Base-by-base conservation (phyloP, 1,284 basidiomycete species). In the Trametes versicolor region DNA sequence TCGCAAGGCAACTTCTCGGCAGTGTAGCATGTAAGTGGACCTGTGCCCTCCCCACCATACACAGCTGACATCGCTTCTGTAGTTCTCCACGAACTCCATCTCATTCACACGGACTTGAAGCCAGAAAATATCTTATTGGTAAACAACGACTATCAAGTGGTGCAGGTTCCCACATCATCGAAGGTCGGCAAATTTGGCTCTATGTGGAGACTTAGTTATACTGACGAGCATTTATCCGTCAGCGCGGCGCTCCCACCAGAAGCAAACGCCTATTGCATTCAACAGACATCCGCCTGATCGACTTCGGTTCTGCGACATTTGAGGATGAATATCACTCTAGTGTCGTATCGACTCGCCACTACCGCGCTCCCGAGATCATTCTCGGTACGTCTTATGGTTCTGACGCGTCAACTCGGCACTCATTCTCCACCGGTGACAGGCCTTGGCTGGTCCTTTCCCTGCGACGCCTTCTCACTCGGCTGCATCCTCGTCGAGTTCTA, bases 401-500 rank as follows among this genome's bases (percentile, higher is more conserved):
- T 52, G 34, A 49, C 34, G 23, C 54, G 13, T 17, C 45, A 25
- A 13, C 8, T 39, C 29, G 61, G 67, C 21, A 29, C 57, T 68
- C 36, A 67, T 21, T 58, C 51, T 69, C 65, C 65, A 13, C 47
- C 47, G 60, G 63, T 62, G 34, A 36, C 70, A 97, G 96, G 95
- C 65, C 87, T 99, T 70, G 95, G 97, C 58, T 99, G 98, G 98
- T 97, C 96, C 55, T 99, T 92, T 78, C 97, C 98, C 0, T 99
- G 98, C 80, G 98, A 99, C 80, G 95, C 94, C 32, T 99, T 98
- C 83, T 99, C 98, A 13, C 87, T 99, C 60, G 98, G 98, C 8
- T 99, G 98, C 81, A 99, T 99, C 72, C 88, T 99, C 17, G 96
- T 99, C 67, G 98, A 99, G 79, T 99, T 99, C 77, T 98, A 91